Evolutionary conservation across 2,329 filamentous ascomycete species (phyloP).

Genomic region (Scedosporium boydii): DNA sequence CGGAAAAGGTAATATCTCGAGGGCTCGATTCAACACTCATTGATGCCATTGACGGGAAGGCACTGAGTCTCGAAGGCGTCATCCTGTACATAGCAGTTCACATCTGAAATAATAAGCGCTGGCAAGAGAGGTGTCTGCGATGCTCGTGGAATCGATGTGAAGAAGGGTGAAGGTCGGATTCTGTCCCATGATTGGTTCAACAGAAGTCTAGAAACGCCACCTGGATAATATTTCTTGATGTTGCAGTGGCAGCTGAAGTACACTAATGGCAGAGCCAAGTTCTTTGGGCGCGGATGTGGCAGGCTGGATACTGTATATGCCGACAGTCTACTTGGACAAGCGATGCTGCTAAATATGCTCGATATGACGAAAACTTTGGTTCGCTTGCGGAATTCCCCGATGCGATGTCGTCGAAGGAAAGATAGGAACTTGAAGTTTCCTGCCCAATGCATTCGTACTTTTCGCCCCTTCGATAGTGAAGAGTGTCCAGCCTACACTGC

Average conservation of each 20-base stretch:
- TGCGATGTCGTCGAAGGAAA: background rate
- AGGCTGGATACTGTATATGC: too few relatives aligned
- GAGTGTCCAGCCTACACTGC: background rate
- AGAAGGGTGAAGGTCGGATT: background rate
- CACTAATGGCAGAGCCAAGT: background rate
- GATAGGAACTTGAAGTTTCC: too few relatives aligned
- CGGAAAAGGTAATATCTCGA: too few relatives aligned
- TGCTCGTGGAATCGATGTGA: too few relatives aligned
- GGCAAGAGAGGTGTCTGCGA: too few relatives aligned
- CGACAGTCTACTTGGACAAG: background rate
- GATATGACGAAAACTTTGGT: background rate
- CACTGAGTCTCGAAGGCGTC: too few relatives aligned
- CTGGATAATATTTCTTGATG: background rate
- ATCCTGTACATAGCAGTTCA: too few relatives aligned
- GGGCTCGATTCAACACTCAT: too few relatives aligned
- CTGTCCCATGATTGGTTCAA: background rate
- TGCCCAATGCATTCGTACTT: background rate
- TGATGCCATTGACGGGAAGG: too few relatives aligned
- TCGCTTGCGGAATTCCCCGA: background rate
- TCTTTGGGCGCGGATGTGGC: background rate
- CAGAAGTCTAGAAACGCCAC: background rate
- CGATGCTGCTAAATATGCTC: background rate
- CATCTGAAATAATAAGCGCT: too few relatives aligned
- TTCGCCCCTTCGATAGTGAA: background rate
- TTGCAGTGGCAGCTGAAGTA: background rate